These are phyloP conservation scores for Rosa chinensis DNA, from an alignment of 306 rosid species.

Conservation along the genomic window DNA sequence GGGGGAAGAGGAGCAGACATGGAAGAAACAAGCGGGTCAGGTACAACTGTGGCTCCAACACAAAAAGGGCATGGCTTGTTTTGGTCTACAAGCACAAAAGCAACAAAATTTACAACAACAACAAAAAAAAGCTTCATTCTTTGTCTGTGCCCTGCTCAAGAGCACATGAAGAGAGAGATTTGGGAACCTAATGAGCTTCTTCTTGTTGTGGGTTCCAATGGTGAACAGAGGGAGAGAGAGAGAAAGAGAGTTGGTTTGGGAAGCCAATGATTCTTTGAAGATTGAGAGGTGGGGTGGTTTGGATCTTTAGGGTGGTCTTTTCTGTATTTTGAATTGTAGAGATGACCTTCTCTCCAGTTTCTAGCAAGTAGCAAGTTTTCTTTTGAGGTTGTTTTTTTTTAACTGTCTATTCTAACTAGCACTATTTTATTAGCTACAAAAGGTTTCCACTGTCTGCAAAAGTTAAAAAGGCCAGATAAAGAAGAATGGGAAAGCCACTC, in stretches of 20 bases:
- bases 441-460: constrained; percentile 1
- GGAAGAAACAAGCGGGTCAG: constrained; percentile 37
- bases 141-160: constrained; percentile 25
- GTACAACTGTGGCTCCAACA: constrained; percentile 36
- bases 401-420: not conserved
- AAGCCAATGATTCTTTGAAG: constrained; percentile 4
- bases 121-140: constrained; percentile 46
- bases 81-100: constrained; percentile 38
- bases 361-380: not conserved
- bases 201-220: constrained; percentile 19
- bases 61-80: constrained; percentile 40
- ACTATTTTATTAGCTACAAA: not conserved
- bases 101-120: not conserved
- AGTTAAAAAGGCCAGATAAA: constrained; percentile 1
- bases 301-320: constrained; percentile 25
- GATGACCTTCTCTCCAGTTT: not conserved
- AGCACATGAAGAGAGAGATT: constrained; percentile 29
- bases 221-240: not conserved
- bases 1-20: constrained; percentile 33
- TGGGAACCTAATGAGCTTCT: constrained; percentile 6
- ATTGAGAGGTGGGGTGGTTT: constrained; percentile 13
- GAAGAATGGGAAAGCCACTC: constrained; percentile 10
- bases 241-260: not conserved
- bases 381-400: constrained; percentile 22
- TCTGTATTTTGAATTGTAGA: constrained; percentile 2